Evolutionary conservation across 2,329 filamentous ascomycete species (phyloP), one percentile per base, ranked within the genome.

Genomic region (Bipolaris cookei): DNA sequence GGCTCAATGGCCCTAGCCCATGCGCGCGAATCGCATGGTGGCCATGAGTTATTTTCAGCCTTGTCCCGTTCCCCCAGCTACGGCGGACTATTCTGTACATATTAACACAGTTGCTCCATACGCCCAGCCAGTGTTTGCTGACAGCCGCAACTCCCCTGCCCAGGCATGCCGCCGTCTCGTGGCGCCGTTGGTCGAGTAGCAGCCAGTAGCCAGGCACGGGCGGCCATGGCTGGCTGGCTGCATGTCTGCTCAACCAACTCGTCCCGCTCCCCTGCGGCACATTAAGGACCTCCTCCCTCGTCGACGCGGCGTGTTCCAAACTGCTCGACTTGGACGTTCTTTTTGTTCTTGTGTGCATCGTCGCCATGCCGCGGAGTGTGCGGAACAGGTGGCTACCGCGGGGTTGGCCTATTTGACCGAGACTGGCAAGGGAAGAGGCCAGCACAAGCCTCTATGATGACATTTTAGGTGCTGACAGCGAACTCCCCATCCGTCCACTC

Each of bases 21-120:
- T 18, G 42, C 38, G 42, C 38, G 53, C 57, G 54, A 60, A 60
- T 61, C 32, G 50, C 37, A 46, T 47, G 39, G 51, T 51, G 25
- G 50, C 39, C 47, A 38, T 23, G 44, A 45, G 53, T 58, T 65
- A 65, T 65, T 65, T 63, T 61, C 52, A 51, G 38, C 51, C 49
- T 50, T 55, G 53, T 48, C 44, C 35, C 51, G 53, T 48, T 45
- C 35, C 51, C 43, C 48, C 50, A 48, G 37, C 18, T 30, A 41
- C 54, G 10, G 28, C 28, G 10, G 28, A 13, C 28, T 30, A 30
- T 30, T 30, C 28, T 30, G 28, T 30, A 30, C 28, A 30, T 30
- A 13, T 30, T 30, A 13, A 30, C 28, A 30, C 28, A 25, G 23
- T 10, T 10, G 8, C 25, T 28, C 25, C 25, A 28, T 2, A 28